Evolutionary conservation across 371 early-diverging fungal genomes (phyloP).

Genomic region (Entomophthora muscae): DNA sequence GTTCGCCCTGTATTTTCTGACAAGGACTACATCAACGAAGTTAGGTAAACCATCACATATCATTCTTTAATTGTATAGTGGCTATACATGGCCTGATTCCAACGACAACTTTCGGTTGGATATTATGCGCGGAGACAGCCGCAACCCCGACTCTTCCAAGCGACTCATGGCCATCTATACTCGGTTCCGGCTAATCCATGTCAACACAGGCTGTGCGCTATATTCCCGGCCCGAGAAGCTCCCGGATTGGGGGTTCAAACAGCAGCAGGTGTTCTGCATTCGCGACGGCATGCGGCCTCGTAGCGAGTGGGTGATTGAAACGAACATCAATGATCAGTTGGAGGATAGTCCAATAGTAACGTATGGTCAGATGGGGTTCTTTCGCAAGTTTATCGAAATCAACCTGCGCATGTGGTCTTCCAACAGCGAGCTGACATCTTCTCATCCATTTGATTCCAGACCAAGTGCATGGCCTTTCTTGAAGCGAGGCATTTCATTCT

Average conservation of each 20-base stretch:
- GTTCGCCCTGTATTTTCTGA: constrained; percentile 69
- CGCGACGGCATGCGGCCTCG: constrained; percentile 36
- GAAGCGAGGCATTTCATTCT: constrained; percentile 74
- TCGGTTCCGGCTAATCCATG: constrained; percentile 52
- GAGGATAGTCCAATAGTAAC: constrained; percentile 18
- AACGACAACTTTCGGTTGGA: constrained; percentile 64
- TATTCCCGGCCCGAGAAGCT: constrained; percentile 60
- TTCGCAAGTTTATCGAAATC: constrained; percentile 73
- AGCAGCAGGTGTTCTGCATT: constrained; percentile 85
- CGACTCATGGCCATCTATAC: constrained; percentile 39
- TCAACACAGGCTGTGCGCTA: constrained; percentile 50
- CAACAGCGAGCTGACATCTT: constrained; percentile 67
- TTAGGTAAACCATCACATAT: constrained; percentile 22
- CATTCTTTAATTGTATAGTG: not conserved
- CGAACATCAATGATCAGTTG: constrained; percentile 21
- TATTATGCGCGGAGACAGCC: constrained; percentile 37
- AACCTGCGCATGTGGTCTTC: constrained; percentile 75
- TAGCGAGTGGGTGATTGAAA: constrained; percentile 43
- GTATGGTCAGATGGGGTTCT: constrained; percentile 29
- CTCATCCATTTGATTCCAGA: constrained; percentile 78
- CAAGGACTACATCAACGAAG: constrained; percentile 77
- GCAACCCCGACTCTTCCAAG: constrained; percentile 23
- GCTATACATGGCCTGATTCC: constrained; percentile 16
- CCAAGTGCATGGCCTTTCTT: constrained; percentile 74
- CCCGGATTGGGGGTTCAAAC: constrained; percentile 95